Percentiles rank a stretch among this genome's conserved stretches.
Evolutionary conservation across 2,329 filamentous ascomycete species (phyloP).

Genomic region (Rhynchosporium agropyri): DNA sequence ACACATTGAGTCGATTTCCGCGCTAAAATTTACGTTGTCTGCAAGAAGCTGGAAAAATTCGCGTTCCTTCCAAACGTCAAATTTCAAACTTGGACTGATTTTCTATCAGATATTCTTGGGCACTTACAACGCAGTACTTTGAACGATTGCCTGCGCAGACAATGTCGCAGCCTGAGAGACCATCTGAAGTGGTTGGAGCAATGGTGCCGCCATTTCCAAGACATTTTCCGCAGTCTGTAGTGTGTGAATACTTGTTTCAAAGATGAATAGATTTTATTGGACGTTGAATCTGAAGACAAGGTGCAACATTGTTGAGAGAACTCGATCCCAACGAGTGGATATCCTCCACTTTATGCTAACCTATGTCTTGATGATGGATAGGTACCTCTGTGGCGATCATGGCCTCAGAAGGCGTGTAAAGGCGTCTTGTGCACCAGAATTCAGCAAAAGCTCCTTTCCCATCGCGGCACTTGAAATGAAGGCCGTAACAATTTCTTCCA

Average conservation of each 20-base stretch:
- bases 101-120: background rate
- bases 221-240: conserved; percentile 26
- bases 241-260: background rate
- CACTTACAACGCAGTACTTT: conserved; percentile 36
- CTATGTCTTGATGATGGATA: too few species aligned
- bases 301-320: conserved; percentile 50
- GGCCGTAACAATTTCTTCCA: too few species aligned
- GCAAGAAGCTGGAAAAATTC: background rate
- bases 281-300: background rate
- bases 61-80: background rate
- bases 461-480: too few species aligned
- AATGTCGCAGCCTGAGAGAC: conserved; percentile 35
- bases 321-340: conserved; percentile 49
- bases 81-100: background rate
- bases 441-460: too few species aligned
- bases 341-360: conserved; percentile 33
- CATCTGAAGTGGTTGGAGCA: conserved; percentile 29
- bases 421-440: too few species aligned
- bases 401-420: too few species aligned
- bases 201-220: conserved; percentile 26
- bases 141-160: conserved; percentile 36
- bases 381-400: too few species aligned
- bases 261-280: background rate
- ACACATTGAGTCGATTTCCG: background rate
- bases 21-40: background rate